These are phyloP conservation scores for Lasiosphaeria miniovina DNA, from an alignment of 495 filamentous ascomycete species.

Conservation along the genomic window DNA sequence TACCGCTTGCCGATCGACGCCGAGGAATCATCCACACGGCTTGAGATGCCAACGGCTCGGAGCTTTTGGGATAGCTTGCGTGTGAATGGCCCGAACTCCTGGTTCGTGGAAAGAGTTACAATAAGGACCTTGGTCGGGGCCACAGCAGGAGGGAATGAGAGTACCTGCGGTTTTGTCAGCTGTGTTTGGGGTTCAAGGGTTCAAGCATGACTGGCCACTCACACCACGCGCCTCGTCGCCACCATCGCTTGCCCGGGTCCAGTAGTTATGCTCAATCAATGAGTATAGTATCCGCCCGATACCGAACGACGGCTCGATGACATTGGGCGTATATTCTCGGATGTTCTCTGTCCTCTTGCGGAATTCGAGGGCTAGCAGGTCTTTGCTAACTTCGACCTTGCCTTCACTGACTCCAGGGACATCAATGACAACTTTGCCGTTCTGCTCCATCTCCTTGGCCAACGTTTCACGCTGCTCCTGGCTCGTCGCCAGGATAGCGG, in stretches of 20 bases:
- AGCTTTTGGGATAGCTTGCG: slow-evolving; percentile 57
- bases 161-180: slow-evolving; percentile 46
- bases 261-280: slow-evolving; percentile 77
- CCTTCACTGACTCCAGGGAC: slow-evolving; percentile 51
- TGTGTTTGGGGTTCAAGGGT: background rate
- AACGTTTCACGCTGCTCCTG: slow-evolving; percentile 72
- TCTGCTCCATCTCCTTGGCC: slow-evolving; percentile 58
- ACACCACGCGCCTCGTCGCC: slow-evolving; percentile 67
- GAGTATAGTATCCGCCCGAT: slow-evolving; percentile 78
- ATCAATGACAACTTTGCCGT: slow-evolving; percentile 64
- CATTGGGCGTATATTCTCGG: slow-evolving; percentile 77
- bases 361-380: slow-evolving; percentile 69
- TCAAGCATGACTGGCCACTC: slow-evolving; percentile 30
- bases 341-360: slow-evolving; percentile 64
- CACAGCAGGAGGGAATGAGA: slow-evolving; percentile 70
- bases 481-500: slow-evolving; percentile 60
- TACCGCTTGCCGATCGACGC: slow-evolving; percentile 75
- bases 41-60: slow-evolving; percentile 57
- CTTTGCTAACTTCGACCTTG: slow-evolving; percentile 67
- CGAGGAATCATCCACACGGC: slow-evolving; percentile 62
- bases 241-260: slow-evolving; percentile 63
- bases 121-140: slow-evolving; percentile 77
- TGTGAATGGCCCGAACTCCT: slow-evolving; percentile 58
- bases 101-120: slow-evolving; percentile 64
- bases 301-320: slow-evolving; percentile 84